A percentile compares a stretch with the other conserved stretches of the same genome.
These are phyloP conservation scores for Plasmopara viticola DNA, from an alignment of 352 stramenopile species.

Conservation along the genomic window DNA sequence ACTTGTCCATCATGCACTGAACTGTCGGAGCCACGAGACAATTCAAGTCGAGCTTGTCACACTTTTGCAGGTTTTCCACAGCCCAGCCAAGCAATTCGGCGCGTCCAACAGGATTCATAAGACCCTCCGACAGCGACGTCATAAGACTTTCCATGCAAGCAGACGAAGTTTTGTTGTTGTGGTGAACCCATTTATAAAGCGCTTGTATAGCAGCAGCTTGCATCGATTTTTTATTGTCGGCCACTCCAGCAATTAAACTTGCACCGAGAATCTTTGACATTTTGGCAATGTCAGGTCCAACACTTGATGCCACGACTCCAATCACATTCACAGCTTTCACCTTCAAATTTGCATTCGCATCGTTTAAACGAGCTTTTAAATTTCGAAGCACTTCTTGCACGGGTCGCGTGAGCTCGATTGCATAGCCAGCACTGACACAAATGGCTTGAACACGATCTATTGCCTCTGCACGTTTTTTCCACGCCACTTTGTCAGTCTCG, in stretches of 20 bases:
- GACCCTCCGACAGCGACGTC: constrained; percentile 52
- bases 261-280: constrained; percentile 76
- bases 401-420: constrained; percentile 79
- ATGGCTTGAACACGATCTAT: constrained; percentile 78
- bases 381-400: constrained; percentile 71
- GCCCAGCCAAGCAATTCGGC: constrained; percentile 74
- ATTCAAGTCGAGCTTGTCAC: constrained; percentile 61
- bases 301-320: constrained; percentile 60
- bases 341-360: constrained; percentile 86
- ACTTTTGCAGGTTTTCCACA: constrained; percentile 55
- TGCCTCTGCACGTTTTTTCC: constrained; percentile 77
- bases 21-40: constrained; percentile 64
- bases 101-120: constrained; percentile 73
- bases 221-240: constrained; percentile 88
- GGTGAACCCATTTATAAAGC: constrained; percentile 78
- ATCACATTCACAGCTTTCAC: constrained; percentile 83
- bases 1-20: constrained; percentile 81
- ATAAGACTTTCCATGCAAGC: constrained; percentile 71
- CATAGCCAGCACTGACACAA: constrained; percentile 63
- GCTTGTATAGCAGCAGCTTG: constrained; percentile 67
- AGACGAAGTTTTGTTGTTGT: constrained; percentile 58
- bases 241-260: constrained; percentile 61
- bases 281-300: constrained; percentile 70
- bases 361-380: constrained; percentile 70
- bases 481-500: constrained; percentile 77